Percentiles rank a stretch among this genome's conserved stretches.
phyloP scores from a whole-genome alignment of 805 yeast species.

The Starmerella riodocensis region DNA sequence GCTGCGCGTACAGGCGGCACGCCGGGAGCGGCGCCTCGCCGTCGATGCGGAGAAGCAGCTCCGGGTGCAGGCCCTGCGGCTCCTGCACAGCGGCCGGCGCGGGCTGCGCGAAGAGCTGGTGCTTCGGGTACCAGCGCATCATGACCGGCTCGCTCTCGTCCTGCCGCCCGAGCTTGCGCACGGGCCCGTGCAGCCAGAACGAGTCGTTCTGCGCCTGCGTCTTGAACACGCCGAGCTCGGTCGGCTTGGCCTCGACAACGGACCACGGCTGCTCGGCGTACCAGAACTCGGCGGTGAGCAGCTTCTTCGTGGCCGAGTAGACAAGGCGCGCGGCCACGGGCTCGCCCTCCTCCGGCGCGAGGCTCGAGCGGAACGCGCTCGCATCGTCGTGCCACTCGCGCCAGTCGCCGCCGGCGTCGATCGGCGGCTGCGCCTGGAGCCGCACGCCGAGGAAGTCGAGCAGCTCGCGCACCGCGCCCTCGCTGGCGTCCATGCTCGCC shows the following conservation, averaged over 20 bases:
- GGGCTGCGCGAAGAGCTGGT: neutral
- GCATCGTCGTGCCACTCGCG: neutral
- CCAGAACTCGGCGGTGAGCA: conserved; percentile 22
- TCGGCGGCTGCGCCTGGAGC: neutral
- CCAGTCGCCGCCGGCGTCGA: neutral
- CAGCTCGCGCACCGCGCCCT: neutral
- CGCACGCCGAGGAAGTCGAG: neutral
- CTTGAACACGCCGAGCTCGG: conserved; percentile 20
- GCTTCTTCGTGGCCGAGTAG: conserved; percentile 7
- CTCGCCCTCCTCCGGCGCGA: neutral
- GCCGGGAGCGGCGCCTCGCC: conserved; percentile 14
- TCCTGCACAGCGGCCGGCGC: conserved; percentile 5
- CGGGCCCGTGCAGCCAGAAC: conserved; percentile 12
- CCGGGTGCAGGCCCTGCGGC: conserved; percentile 23
- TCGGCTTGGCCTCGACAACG: conserved; percentile 2
- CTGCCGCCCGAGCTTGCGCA: conserved; percentile 10
- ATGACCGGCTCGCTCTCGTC: conserved; percentile 14
- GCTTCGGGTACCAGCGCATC: conserved; percentile 17
- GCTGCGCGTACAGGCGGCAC: conserved; percentile 35
- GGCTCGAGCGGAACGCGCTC: neutral
- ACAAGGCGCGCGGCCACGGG: conserved; percentile 9
- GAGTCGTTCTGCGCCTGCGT: conserved; percentile 1
- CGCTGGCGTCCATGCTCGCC: neutral
- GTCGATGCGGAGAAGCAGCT: conserved; percentile 7
- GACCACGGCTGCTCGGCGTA: conserved; percentile 9